Evolutionary conservation across 2,329 filamentous ascomycete genomes (phyloP), one percentile per base, ranked within the genome.

Genomic region (Sarocladiaceae sp.): DNA sequence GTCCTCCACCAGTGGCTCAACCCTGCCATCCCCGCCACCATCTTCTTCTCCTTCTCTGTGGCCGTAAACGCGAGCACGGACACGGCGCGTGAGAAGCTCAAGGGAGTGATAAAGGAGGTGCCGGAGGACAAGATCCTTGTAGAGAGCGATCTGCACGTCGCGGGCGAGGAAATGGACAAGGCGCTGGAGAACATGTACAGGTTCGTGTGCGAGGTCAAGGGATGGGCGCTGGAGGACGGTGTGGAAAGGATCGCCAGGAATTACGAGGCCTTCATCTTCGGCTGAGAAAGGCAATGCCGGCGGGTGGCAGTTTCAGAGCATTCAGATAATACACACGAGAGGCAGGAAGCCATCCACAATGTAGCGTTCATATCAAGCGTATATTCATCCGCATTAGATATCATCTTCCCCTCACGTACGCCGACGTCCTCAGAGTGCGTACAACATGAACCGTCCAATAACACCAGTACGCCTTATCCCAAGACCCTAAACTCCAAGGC

Each of bases 11-110:
- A 89, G 60, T 97, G 95, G 56, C 66, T 88, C 39, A 74, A 85
- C 50, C 77, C 79, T 1, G 70, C 76, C 1, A 79, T 93, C 7
- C 91, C 91, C 0, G 80, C 82, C 1, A 72, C 80, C 13, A 74
- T 97, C 16, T 98, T 82, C 63, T 90, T 95, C 55, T 95, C 89
- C 1, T 94, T 97, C 58, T 96, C 89, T 2, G 74, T 74, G 0
- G 82, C 80, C 5, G 85, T 98, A 55, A 98, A 97, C 58, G 76
- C 90, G 54, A 73, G 74, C 24, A 69, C 76, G 15, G 63, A 53
- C 53, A 70, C 55, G 58, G 70, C 65, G 50, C 41, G 51, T 61
- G 55, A 57, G 34, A 70, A 68, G 54, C 77, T 82, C 45, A 78
- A 78, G 3, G 73, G 78, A 19, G 80, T 89, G 16, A 74, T 97